A percentile compares a stretch with the other conserved stretches of the same genome.
Conservation (phyloP, 2,329 filamentous ascomycete species). For the Fusarium mexicanum region DNA sequence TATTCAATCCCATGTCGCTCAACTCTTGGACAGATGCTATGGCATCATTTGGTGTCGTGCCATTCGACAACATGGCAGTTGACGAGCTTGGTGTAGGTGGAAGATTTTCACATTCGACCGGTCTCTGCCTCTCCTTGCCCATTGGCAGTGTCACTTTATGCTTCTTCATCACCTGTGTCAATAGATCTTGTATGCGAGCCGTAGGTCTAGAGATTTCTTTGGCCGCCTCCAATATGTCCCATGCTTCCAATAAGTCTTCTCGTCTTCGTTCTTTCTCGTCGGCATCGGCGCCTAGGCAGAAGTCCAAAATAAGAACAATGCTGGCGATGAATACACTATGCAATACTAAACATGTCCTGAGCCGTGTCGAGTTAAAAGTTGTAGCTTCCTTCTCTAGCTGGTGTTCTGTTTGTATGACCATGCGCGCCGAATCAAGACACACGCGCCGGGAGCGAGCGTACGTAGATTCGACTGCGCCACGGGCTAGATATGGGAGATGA, state of each 20-base stretch:
- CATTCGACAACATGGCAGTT: slow-evolving; percentile 17
- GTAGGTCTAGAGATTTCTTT: slow-evolving; percentile 44
- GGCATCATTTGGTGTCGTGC: slow-evolving; percentile 13
- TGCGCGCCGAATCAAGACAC: slow-evolving; percentile 46
- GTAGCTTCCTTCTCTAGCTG: slow-evolving; percentile 42
- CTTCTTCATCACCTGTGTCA: slow-evolving; percentile 47
- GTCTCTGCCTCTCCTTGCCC: slow-evolving; percentile 3
- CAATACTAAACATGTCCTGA: slow-evolving; percentile 45
- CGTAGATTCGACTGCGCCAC: slow-evolving; percentile 46
- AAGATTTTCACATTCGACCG: background rate
- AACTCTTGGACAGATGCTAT: slow-evolving; percentile 39
- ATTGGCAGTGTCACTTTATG: slow-evolving; percentile 40
- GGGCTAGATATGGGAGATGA: slow-evolving; percentile 49
- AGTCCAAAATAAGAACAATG: slow-evolving; percentile 48
- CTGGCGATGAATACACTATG: slow-evolving; percentile 49
- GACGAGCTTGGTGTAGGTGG: slow-evolving; percentile 47
- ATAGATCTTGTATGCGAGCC: slow-evolving; percentile 45
- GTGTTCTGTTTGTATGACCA: slow-evolving; percentile 46
- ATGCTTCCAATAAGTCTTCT: slow-evolving; percentile 45
- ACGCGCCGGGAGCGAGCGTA: slow-evolving; percentile 47
- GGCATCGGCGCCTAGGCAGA: slow-evolving; percentile 42
- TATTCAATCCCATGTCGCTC: slow-evolving; percentile 42
- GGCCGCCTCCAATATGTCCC: slow-evolving; percentile 48
- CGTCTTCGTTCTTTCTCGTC: slow-evolving; percentile 38
- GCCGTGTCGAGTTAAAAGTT: slow-evolving; percentile 42